phyloP scores from a whole-genome alignment of 2,329 filamentous ascomycete genomes.

The Ophiostoma piceae region DNA sequence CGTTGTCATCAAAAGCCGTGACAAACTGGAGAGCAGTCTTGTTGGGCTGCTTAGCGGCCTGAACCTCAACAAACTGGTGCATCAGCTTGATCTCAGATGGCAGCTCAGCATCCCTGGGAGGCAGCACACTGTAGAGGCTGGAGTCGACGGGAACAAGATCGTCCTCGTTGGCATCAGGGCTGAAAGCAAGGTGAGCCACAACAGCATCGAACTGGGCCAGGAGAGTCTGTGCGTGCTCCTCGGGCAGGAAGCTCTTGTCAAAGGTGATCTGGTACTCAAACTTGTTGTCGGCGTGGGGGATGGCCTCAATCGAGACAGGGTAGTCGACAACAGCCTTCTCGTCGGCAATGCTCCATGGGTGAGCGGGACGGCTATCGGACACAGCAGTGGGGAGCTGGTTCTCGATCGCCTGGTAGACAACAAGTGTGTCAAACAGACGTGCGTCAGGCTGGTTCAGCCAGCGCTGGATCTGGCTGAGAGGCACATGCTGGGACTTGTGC shows the following conservation, averaged over 20 bases:
- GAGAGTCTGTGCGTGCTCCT: conserved; percentile 60
- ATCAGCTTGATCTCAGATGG: conserved; percentile 55
- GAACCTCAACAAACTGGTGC: conserved; percentile 71
- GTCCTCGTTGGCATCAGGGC: conserved; percentile 40
- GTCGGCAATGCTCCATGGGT: conserved; percentile 55
- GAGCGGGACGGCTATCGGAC: neutral
- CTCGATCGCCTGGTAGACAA: conserved; percentile 69
- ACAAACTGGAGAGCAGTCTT: conserved; percentile 72
- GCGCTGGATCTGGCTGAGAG: conserved; percentile 66
- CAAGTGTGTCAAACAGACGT: conserved; percentile 74
- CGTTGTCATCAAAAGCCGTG: conserved; percentile 43
- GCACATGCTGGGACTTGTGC: conserved; percentile 65
- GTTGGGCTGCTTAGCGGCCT: conserved; percentile 51
- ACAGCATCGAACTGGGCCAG: conserved; percentile 66
- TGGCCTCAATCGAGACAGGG: conserved; percentile 72
- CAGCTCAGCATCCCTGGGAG: conserved; percentile 55
- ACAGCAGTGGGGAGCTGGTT: neutral
- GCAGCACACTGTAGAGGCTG: conserved; percentile 58
- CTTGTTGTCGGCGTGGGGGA: conserved; percentile 45
- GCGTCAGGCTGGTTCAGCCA: conserved; percentile 60
- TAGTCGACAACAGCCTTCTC: conserved; percentile 73
- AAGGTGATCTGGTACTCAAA: conserved; percentile 64
- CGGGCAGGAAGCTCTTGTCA: conserved; percentile 58
- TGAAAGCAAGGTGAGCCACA: conserved; percentile 54
- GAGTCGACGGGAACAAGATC: conserved; percentile 35